Base-by-base conservation (phyloP, 2,329 filamentous ascomycete genomes). In the Decorospora gaudefroyi region DNA sequence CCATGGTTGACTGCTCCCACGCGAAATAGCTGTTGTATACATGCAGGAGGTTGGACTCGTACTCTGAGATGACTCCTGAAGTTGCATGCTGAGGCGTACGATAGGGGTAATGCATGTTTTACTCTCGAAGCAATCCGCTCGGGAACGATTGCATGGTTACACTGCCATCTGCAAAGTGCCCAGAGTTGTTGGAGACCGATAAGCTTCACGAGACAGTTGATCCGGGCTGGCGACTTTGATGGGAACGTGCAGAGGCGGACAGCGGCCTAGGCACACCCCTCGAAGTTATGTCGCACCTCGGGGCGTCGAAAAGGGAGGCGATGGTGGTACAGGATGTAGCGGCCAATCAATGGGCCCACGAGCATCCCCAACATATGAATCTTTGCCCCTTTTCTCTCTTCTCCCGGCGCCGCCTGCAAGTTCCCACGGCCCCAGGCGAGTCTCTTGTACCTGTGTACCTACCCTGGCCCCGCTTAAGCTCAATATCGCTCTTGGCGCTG, bases 371-470 rank as follows among this genome's bases (percentile, higher is more conserved):
- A n/a, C n/a, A n/a, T n/a, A 28, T 51, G 44, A 32, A 42, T 45
- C 40, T 43, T 34, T 51, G 52, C 59, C 61, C 60, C 58, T 61
- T 63, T 64, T 64, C 46, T 50, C n/a, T n/a, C n/a, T n/a, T n/a
- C n/a, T n/a, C n/a, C n/a, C n/a, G n/a, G n/a, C n/a, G n/a, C n/a
- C n/a, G n/a, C n/a, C n/a, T n/a, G n/a, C n/a, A n/a, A n/a, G n/a
- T n/a, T 11, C 17, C 27, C 27, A 32, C 11, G 11, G 8, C 27
- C 27, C 15, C 28, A 16, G 28, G 28, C 15, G n/a, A n/a, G n/a
- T n/a, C n/a, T n/a, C n/a, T n/a, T n/a, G n/a, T n/a, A n/a, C n/a
- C n/a, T n/a, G n/a, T n/a, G n/a, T n/a, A n/a, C n/a, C n/a, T n/a
- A 38, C 37, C 43, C 52, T 57, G 50, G 46, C 19, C 38, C 38